A percentile compares a stretch with the other conserved stretches of the same genome.
Conservation (phyloP, 495 filamentous ascomycete species). For the Cenococcum geophilum region DNA sequence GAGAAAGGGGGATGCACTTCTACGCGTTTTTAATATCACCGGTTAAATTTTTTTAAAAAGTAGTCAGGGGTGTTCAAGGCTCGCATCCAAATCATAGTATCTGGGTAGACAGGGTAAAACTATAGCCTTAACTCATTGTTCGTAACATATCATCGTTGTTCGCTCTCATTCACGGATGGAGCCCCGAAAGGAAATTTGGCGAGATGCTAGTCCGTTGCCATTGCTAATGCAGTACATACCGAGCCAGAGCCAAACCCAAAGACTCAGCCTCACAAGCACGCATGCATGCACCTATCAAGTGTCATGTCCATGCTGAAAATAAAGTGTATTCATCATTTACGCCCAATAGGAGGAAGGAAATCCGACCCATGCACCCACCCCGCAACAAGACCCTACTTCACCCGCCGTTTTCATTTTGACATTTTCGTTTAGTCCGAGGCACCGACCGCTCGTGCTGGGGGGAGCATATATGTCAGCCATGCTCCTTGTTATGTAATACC, state of each 20-base stretch:
- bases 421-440: slow-evolving; percentile 28
- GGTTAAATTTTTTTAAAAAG: neutral
- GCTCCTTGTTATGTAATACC: neutral
- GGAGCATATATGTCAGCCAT: neutral
- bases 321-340: slow-evolving; percentile 23
- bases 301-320: slow-evolving; percentile 6
- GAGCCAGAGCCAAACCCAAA: slow-evolving; percentile 3
- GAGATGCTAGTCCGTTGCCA: slow-evolving; percentile 8
- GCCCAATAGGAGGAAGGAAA: slow-evolving; percentile 20
- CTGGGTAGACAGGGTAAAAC: neutral
- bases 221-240: slow-evolving; percentile 4
- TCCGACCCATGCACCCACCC: neutral
- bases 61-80: neutral
- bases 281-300: slow-evolving; percentile 2
- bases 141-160: too few species aligned
- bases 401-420: slow-evolving; percentile 1
- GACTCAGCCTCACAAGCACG: neutral
- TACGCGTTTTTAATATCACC: neutral
- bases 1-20: neutral
- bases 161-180: neutral
- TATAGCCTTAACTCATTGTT: too few species aligned
- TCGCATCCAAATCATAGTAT: neutral
- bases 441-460: slow-evolving; percentile 36
- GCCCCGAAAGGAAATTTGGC: neutral
- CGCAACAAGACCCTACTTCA: slow-evolving; percentile 12